These are phyloP conservation scores for Luffa acutangula DNA, from an alignment of 306 rosid genomes.

Conservation along the genomic window DNA sequence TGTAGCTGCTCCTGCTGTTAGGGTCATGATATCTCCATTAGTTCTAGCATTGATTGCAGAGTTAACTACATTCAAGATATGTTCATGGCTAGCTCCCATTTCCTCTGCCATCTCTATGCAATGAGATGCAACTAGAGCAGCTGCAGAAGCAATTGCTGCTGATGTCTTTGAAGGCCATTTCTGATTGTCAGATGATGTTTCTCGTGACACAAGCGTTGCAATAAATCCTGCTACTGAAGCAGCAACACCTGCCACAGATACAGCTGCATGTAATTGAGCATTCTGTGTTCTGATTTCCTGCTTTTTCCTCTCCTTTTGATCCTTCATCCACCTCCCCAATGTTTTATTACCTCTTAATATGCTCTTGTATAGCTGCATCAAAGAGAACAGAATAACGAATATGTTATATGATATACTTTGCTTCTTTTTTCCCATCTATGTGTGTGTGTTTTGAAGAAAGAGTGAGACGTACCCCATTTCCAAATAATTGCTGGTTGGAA, in stretches of 20 bases:
- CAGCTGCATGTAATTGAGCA: slow-evolving; percentile 86
- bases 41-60: slow-evolving; percentile 83
- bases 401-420: neutral
- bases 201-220: slow-evolving; percentile 54
- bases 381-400: slow-evolving; percentile 8
- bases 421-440: neutral
- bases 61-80: slow-evolving; percentile 51
- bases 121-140: slow-evolving; percentile 88
- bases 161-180: slow-evolving; percentile 38
- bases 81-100: slow-evolving; percentile 84
- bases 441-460: slow-evolving; percentile 1
- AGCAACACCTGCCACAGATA: slow-evolving; percentile 94
- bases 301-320: slow-evolving; percentile 92
- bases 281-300: slow-evolving; percentile 83
- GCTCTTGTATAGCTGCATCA: slow-evolving; percentile 65
- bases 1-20: slow-evolving; percentile 94
- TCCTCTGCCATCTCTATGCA: slow-evolving; percentile 97
- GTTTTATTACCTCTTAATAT: slow-evolving; percentile 55
- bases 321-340: slow-evolving; percentile 71
- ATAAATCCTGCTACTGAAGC: slow-evolving; percentile 74
- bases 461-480: slow-evolving; percentile 58
- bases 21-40: slow-evolving; percentile 86
- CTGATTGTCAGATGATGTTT: slow-evolving; percentile 26
- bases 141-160: slow-evolving; percentile 76
- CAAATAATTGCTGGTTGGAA: slow-evolving; percentile 54